A percentile compares a stretch with the other conserved stretches of the same genome.
Evolutionary conservation across 345 rosid genomes (phyloP).

Genomic region (Triadica sebifera): DNA sequence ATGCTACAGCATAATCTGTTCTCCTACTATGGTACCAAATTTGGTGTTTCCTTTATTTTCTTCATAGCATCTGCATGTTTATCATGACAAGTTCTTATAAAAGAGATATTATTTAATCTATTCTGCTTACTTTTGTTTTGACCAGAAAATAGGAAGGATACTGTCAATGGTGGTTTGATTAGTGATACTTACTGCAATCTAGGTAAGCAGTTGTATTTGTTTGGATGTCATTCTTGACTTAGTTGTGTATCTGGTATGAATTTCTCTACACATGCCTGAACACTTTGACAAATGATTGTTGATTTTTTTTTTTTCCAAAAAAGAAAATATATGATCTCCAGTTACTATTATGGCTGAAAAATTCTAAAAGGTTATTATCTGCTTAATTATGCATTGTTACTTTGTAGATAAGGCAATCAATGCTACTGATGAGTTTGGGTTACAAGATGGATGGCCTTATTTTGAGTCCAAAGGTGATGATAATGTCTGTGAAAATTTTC

Average conservation of each 20-base stretch:
- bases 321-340: not conserved
- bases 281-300: not conserved
- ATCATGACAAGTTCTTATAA: too few species aligned
- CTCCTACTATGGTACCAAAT: conserved; percentile 31
- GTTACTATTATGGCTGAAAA: not conserved
- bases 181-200: conserved; percentile 11
- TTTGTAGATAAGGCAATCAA: conserved; percentile 40
- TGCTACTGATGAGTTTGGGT: conserved; percentile 36
- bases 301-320: not conserved
- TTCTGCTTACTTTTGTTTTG: not conserved
- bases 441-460: conserved; percentile 40
- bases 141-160: conserved; percentile 25
- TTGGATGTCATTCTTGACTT: not conserved
- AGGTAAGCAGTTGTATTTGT: conserved; percentile 13
- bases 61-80: not conserved
- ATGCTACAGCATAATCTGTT: conserved; percentile 27
- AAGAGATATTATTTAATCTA: too few species aligned
- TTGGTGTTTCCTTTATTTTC: not conserved
- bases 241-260: not conserved
- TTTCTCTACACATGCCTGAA: not conserved
- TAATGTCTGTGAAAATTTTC: conserved; percentile 50
- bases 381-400: conserved; percentile 5
- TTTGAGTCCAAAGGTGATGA: conserved; percentile 46
- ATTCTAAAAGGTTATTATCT: not conserved
- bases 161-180: conserved; percentile 14